Evolutionary conservation across 2,329 filamentous ascomycete genomes (phyloP).

Genomic region (Myriosclerotinia duriaeana): DNA sequence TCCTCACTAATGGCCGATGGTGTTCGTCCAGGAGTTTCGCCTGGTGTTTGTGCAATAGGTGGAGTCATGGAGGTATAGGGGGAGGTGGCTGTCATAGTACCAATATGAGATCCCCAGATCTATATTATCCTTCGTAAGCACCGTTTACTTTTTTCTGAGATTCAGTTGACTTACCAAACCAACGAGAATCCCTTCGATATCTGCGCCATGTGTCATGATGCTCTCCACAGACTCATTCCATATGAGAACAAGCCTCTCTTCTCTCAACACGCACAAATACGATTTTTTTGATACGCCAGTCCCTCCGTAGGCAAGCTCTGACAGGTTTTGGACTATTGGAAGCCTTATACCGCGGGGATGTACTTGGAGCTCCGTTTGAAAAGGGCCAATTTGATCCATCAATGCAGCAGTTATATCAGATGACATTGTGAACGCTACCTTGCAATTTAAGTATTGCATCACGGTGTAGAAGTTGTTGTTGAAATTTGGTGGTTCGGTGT

Average conservation of each 20-base stretch:
- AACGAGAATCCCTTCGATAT: conserved; percentile 30
- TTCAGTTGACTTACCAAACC: conserved; percentile 26
- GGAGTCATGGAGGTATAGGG: conserved; percentile 27
- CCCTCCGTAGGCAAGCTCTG: conserved; percentile 46
- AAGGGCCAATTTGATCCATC: conserved; percentile 30
- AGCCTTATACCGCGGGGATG: conserved; percentile 26
- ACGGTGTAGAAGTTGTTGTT: conserved; percentile 25
- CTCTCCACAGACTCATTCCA: conserved; percentile 33
- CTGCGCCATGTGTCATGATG: conserved; percentile 30
- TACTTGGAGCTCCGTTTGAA: conserved; percentile 29
- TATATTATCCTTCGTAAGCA: conserved; percentile 8
- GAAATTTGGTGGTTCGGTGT: conserved; percentile 26
- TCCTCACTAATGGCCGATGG: conserved; percentile 24
- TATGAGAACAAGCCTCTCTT: conserved; percentile 29
- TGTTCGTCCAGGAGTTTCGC: conserved; percentile 18
- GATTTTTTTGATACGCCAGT: conserved; percentile 25
- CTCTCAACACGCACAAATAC: conserved; percentile 29
- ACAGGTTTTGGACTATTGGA: conserved; percentile 49
- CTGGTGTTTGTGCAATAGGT: conserved; percentile 18
- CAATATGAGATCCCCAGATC: conserved; percentile 34
- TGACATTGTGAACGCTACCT: conserved; percentile 50
- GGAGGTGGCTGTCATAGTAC: conserved; percentile 25
- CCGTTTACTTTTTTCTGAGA: neutral
- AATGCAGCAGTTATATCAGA: conserved; percentile 47
- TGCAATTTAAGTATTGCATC: conserved; percentile 26